Conservation (phyloP, 2,329 filamentous ascomycete genomes). For the Phialocephala subalpina region DNA sequence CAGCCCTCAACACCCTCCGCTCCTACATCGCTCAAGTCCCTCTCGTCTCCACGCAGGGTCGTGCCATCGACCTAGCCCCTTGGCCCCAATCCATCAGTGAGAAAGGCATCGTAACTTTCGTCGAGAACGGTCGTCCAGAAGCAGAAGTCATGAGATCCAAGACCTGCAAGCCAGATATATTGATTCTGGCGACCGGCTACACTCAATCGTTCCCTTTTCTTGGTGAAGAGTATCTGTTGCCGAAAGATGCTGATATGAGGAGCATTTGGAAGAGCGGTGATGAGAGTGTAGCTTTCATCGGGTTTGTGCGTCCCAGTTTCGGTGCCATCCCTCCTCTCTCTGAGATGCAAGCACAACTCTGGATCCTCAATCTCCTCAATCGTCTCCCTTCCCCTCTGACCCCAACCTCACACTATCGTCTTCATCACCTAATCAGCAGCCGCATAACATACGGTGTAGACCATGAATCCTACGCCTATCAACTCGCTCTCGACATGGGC, state of each 20-base stretch:
- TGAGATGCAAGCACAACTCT: constrained; percentile 58
- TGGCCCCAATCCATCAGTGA: constrained; percentile 52
- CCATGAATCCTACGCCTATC: constrained; percentile 58
- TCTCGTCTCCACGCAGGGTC: constrained; percentile 47
- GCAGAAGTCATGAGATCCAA: constrained; percentile 39
- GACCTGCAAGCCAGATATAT: constrained; percentile 50
- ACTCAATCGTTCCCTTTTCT: constrained; percentile 52
- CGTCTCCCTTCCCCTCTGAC: constrained; percentile 33
- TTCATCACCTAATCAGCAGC: constrained; percentile 44
- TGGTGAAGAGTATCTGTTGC: constrained; percentile 49
- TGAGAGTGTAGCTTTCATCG: constrained; percentile 53
- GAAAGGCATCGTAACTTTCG: constrained; percentile 49
- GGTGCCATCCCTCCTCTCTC: constrained; percentile 56
- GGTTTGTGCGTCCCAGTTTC: constrained; percentile 55
- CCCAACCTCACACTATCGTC: constrained; percentile 51
- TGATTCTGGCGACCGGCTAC: constrained; percentile 58
- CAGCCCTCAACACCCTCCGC: constrained; percentile 47
- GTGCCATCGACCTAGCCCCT: constrained; percentile 51
- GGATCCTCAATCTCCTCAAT: constrained; percentile 52
- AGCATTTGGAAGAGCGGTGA: constrained; percentile 56
- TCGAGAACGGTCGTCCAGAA: constrained; percentile 41
- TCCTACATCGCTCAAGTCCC: constrained; percentile 49
- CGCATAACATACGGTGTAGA: constrained; percentile 51
- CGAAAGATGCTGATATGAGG: constrained; percentile 58
- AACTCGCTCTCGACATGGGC: constrained; percentile 56